A percentile compares a stretch with the other conserved stretches of the same genome.
These are phyloP conservation scores for Scenedesmus sp. DNA, from an alignment of 163 green algal species.

Conservation along the genomic window DNA sequence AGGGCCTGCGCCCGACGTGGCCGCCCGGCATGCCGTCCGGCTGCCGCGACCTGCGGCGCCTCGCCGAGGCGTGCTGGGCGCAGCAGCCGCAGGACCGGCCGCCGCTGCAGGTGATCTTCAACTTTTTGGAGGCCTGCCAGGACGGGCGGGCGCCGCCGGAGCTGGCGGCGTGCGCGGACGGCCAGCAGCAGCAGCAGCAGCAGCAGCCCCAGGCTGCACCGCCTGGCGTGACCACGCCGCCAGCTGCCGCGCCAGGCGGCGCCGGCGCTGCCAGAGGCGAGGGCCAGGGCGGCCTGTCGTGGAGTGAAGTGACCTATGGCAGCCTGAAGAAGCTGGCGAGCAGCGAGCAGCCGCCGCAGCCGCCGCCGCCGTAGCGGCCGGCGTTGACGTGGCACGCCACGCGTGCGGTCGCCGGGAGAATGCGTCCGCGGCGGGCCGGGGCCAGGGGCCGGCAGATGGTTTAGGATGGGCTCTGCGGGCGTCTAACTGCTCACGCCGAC, in stretches of 20 bases:
- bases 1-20: slow-evolving; percentile 30
- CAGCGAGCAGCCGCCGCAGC: too few species aligned
- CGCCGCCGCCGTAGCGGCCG: too few species aligned
- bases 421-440: too few species aligned
- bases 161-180: too few species aligned
- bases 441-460: too few species aligned
- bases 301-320: slow-evolving; percentile 34
- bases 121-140: background rate
- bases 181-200: background rate
- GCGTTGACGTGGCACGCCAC: too few species aligned
- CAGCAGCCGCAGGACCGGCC: slow-evolving; percentile 35
- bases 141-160: background rate
- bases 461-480: too few species aligned
- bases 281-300: background rate
- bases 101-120: background rate
- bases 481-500: too few species aligned
- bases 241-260: too few species aligned
- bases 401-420: too few species aligned
- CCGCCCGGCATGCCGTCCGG: background rate
- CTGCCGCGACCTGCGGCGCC: background rate
- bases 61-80: slow-evolving; percentile 37
- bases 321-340: too few species aligned
- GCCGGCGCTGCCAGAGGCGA: too few species aligned
- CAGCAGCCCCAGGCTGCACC: background rate
- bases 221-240: slow-evolving; percentile 7